Base-by-base conservation (phyloP, 768 basidiomycete species). In the Russula abietina region DNA sequence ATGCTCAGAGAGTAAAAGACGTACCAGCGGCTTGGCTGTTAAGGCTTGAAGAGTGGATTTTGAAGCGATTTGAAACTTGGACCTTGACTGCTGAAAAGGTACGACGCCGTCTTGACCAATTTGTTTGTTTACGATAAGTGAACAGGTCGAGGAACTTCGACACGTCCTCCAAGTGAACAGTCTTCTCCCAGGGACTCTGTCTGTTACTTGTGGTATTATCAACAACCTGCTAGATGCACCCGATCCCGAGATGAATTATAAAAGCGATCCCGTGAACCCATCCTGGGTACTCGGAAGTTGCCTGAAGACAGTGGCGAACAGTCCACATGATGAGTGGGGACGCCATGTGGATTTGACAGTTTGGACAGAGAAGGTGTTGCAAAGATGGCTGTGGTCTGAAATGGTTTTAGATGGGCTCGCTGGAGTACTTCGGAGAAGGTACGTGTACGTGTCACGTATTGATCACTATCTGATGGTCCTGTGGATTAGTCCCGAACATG, bases 261-360 rank as follows among this genome's bases (percentile, higher is more conserved):
- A 72, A 12, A 65, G 67, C 46, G 75, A 72, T 12, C 71, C 73
- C 50, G 75, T 73, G 14, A 83, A 79, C 55, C 71, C 77, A 2
- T 77, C 82, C 1, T 85, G 83, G 80, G 77, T 83, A 1, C 66
- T 89, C 17, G 83, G 83, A n/a, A 68, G 76, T n/a, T 88, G 84
- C 64, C 75, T 90, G 75, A 73, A 75, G 1, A 75, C 79, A 10
- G 75, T 92, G 3, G 75, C 82, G 0, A 76, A 73, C 60, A 73
- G 79, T 14, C 71, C 78, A 19, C 46, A 68, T 1, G 64, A 69
- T 3, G 79, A 83, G 65, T 87, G 86, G 84, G 68, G 67, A 1
- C 71, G 73, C 3, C 69, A 73, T 32, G 75, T 83, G 1, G 79
- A 88, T 57, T 28, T 88, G 7, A 67, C 60, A 1, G 50, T 59